Base-by-base conservation (phyloP, 257 asterid species). In the Thymus mandschuricus region DNA sequence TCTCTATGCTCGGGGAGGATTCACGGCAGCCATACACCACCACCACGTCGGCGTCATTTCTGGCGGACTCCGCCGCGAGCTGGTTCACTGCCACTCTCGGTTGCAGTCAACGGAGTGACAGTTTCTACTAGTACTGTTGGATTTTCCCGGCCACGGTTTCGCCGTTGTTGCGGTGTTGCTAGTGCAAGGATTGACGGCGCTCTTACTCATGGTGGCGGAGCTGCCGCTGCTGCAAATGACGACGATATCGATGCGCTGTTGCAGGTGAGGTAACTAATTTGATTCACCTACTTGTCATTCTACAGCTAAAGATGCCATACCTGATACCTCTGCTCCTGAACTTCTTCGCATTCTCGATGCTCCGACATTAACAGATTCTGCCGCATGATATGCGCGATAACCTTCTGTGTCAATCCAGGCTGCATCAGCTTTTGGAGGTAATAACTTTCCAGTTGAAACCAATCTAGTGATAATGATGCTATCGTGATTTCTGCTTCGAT, bases 361-460 rank as follows among this genome's bases (percentile, higher is more conserved):
- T 10, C 66, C 58, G 28, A 21, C 70, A 21, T 61, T 10, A 4
- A 10, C 82, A 90, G 96, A 85, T 88, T 80, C 86, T 90, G 52
- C 97, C 97, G n/a, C 55, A 50, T 66, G 96, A 90, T 81, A 72
- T 90, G 82, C 80, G 87, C 49, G 81, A 85, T 50, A 61, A 30
- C 43, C 83, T 90, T 63, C 54, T 78, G 72, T 57, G 64, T 50
- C 79, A 83, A 80, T 70, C 87, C 34, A 81, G 70, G 59, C 75
- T 60, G 56, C 83, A 80, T 75, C 81, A 82, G 38, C 86, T 88
- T 60, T 31, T 86, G 62, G 93, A 90, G 97, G 97, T 90, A 67
- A 43, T 40, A 10, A 35, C 41, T 35, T 35, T 35, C 11, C 11
- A 8, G 1, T 8, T 45, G 50, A 45, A 45, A 49, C 28, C 29